Conservation (phyloP, 2,329 filamentous ascomycete species). For the Fusarium sp. region DNA sequence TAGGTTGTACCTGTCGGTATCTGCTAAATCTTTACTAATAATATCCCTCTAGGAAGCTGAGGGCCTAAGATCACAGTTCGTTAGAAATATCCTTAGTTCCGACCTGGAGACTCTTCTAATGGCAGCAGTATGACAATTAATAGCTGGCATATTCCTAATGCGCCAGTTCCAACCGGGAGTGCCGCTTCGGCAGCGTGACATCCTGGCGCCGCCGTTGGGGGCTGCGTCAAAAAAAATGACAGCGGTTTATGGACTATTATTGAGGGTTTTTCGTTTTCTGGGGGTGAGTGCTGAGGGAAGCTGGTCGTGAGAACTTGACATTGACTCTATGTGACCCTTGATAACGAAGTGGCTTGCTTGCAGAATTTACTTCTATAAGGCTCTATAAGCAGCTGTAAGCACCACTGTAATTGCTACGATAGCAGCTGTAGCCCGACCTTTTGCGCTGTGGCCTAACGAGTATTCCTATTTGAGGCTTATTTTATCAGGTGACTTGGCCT, state of each 20-base stretch:
- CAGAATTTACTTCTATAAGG: background rate
- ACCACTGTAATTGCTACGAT: too few species aligned
- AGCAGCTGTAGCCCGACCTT: too few species aligned
- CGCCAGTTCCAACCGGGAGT: background rate
- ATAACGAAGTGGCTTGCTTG: background rate
- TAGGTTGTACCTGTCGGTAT: slow-evolving; percentile 4
- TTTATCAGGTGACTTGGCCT: too few species aligned
- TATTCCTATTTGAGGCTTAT: too few species aligned
- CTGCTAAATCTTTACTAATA: slow-evolving; percentile 5
- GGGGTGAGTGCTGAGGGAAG: background rate
- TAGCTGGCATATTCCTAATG: slow-evolving; percentile 5
- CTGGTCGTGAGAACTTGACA: background rate
- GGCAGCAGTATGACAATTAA: slow-evolving; percentile 3
- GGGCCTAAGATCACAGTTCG: background rate
- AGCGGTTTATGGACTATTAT: background rate
- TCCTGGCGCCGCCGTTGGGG: background rate
- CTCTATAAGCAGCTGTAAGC: too few species aligned
- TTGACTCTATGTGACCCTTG: background rate
- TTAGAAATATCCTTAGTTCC: slow-evolving; percentile 6
- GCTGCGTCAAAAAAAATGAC: slow-evolving; percentile 5
- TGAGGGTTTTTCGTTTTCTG: background rate
- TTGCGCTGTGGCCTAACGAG: too few species aligned
- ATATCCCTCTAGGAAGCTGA: slow-evolving; percentile 7
- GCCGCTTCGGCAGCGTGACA: slow-evolving; percentile 5
- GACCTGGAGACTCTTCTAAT: slow-evolving; percentile 2